These are phyloP conservation scores for Solanum paucissectum DNA, from an alignment of 257 asterid species.

Conservation along the genomic window DNA sequence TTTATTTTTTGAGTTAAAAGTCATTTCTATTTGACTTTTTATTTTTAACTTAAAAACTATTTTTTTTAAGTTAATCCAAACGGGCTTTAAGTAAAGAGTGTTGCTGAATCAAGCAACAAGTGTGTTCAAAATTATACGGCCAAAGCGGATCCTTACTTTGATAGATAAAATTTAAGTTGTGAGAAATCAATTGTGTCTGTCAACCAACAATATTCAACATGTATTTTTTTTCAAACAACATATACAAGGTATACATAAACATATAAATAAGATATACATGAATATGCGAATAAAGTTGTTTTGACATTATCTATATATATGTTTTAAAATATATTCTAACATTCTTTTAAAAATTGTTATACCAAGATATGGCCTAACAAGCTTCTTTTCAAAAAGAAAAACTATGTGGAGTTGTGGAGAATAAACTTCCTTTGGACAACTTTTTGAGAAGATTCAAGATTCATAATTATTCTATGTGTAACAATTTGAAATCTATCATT, in stretches of 20 bases:
- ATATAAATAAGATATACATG: background rate
- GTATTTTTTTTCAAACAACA: background rate
- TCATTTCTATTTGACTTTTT: too few species aligned
- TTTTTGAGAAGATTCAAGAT: background rate
- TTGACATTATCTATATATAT: too few species aligned
- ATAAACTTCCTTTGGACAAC: background rate
- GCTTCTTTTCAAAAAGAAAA: background rate
- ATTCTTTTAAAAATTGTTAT: too few species aligned
- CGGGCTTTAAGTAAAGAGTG: too few species aligned
- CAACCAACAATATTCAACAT: background rate
- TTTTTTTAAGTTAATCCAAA: too few species aligned
- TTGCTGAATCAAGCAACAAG: background rate
- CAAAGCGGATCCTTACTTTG: background rate
- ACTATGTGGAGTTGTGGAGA: background rate
- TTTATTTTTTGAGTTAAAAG: too few species aligned
- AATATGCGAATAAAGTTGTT: background rate
- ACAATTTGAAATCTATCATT: background rate
- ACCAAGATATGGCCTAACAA: background rate
- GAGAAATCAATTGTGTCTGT: background rate
- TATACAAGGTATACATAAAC: background rate
- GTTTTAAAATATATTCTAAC: too few species aligned
- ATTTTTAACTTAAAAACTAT: too few species aligned
- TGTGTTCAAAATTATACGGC: background rate
- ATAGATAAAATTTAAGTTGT: too few species aligned
- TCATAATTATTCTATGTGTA: background rate